Evolutionary conservation across 257 asterid genomes (phyloP).

Genomic region (Phtheirospermum japonicum): DNA sequence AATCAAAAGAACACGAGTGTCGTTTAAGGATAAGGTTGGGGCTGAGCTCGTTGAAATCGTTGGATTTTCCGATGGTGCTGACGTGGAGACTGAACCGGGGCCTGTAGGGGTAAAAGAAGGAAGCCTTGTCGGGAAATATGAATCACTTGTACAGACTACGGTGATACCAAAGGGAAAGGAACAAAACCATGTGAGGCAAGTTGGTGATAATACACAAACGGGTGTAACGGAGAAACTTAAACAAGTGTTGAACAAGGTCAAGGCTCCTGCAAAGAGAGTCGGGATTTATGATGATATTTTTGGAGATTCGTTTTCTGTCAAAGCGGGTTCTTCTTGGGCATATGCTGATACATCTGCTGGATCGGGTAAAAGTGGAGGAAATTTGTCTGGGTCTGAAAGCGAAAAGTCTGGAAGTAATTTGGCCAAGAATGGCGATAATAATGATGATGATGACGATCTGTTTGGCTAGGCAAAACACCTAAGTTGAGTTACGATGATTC

Average conservation of each 20-base stretch:
- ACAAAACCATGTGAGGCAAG: constrained; percentile 48
- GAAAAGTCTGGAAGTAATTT: constrained; percentile 35
- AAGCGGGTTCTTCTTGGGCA: constrained; percentile 93
- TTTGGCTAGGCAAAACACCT: constrained; percentile 59
- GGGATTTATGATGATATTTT: constrained; percentile 92
- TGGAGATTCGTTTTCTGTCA: constrained; percentile 76
- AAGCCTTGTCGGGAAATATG: constrained; percentile 95
- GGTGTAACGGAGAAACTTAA: constrained; percentile 86
- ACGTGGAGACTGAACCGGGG: constrained; percentile 96
- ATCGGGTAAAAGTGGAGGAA: constrained; percentile 37
- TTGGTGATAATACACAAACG: constrained; percentile 36
- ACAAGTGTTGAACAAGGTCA: constrained; percentile 83
- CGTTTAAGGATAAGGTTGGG: constrained; percentile 86
- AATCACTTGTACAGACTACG: constrained; percentile 80
- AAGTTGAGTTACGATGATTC: constrained; percentile 22
- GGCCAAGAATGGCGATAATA: constrained; percentile 47
- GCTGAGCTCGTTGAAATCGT: constrained; percentile 83
- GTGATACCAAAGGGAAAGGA: constrained; percentile 88
- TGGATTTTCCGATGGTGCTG: constrained; percentile 91
- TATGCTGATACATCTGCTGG: constrained; percentile 35
- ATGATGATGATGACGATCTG: constrained; percentile 86
- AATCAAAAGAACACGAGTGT: constrained; percentile 67
- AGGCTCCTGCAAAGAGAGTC: constrained; percentile 55
- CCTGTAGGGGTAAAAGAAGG: constrained; percentile 97
- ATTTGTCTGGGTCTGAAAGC: constrained; percentile 29